These are phyloP conservation scores for Eragrostis tef DNA, from an alignment of 202 grass and related monocot species.

Conservation along the genomic window DNA sequence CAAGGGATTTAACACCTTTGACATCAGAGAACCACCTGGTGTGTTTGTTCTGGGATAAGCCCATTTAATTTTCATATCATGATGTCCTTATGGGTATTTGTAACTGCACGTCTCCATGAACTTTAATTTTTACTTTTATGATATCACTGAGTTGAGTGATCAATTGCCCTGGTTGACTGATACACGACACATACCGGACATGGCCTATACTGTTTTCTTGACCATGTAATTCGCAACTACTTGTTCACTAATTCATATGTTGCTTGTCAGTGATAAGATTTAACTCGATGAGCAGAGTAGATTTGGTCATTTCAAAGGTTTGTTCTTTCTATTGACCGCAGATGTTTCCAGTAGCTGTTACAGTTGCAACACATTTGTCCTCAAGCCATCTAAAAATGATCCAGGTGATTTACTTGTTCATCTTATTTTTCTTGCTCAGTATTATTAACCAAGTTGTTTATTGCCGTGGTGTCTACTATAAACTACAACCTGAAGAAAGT, in stretches of 20 bases:
- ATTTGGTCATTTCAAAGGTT: constrained; percentile 10
- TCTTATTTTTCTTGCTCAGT: background rate
- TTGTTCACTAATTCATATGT: background rate
- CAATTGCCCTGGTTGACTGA: background rate
- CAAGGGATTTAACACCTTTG: constrained; percentile 81
- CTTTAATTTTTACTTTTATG: constrained; percentile 9
- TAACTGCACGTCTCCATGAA: constrained; percentile 26
- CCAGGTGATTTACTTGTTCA: no score
- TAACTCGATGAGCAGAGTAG: background rate
- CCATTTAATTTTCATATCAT: constrained; percentile 97
- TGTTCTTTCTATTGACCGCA: constrained; percentile 43
- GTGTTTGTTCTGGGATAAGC: constrained; percentile 88
- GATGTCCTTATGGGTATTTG: constrained; percentile 92
- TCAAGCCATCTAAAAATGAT: constrained; percentile 97
- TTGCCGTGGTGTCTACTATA: background rate
- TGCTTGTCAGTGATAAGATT: background rate
- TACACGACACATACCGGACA: background rate
- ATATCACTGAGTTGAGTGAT: background rate
- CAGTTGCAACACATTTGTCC: constrained; percentile 87
- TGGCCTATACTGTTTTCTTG: constrained; percentile 25
- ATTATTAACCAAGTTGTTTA: constrained; percentile 1
- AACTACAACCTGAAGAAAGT: constrained; percentile 7
- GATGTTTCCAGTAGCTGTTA: constrained; percentile 92
- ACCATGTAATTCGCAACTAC: background rate
- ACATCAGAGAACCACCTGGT: constrained; percentile 80